These are phyloP conservation scores for Phytophthora agathidicida DNA, from an alignment of 352 stramenopile genomes.

Conservation along the genomic window DNA sequence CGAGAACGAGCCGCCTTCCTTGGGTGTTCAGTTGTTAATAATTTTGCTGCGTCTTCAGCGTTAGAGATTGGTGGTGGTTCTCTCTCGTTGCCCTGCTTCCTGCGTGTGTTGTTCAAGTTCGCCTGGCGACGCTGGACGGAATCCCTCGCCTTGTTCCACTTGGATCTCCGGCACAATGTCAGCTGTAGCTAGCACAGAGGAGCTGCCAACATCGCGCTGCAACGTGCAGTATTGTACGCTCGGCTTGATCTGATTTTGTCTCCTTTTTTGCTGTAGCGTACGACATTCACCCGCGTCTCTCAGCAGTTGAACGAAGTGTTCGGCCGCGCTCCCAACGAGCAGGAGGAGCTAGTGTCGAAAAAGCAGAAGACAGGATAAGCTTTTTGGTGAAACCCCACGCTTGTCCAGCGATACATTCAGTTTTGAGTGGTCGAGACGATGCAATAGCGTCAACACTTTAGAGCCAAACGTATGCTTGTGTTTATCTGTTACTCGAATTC, in stretches of 20 bases:
- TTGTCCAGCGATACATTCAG: too few species aligned
- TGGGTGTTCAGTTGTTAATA: conserved; percentile 6
- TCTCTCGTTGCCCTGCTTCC: conserved; percentile 8
- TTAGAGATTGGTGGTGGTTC: conserved; percentile 13
- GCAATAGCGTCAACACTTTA: too few species aligned
- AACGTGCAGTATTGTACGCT: too few species aligned
- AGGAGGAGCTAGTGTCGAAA: conserved; percentile 66
- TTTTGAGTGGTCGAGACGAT: too few species aligned
- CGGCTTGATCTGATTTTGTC: background rate
- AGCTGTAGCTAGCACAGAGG: conserved; percentile 1
- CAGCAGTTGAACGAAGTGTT: conserved; percentile 94
- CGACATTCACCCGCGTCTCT: conserved; percentile 93
- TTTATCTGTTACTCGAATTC: too few species aligned
- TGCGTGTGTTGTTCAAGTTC: conserved; percentile 17
- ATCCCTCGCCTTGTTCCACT: conserved; percentile 33
- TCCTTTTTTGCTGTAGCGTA: conserved; percentile 59
- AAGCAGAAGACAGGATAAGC: conserved; percentile 64
- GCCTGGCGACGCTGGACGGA: conserved; percentile 28
- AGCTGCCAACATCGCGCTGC: conserved; percentile 11
- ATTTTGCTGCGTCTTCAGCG: background rate
- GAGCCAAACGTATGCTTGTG: too few species aligned
- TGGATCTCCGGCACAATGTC: conserved; percentile 8
- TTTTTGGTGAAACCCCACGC: too few species aligned
- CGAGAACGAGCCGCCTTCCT: background rate
- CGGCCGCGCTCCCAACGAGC: conserved; percentile 78